Evolutionary conservation across 768 basidiomycete genomes (phyloP).

Genomic region (Guyanaporus albipodus): DNA sequence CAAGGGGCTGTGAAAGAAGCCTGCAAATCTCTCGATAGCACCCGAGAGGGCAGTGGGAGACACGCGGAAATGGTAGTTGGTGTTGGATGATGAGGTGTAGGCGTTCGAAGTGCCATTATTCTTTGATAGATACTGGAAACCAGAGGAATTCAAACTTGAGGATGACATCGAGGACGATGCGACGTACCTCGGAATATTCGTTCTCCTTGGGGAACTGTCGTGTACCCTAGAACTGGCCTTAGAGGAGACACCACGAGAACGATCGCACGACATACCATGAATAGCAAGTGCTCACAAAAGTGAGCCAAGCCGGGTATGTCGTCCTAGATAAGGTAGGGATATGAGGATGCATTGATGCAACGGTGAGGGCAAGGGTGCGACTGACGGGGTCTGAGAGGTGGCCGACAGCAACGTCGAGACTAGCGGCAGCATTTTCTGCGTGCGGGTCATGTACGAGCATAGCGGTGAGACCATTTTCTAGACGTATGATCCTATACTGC

Average conservation of each 20-base stretch:
- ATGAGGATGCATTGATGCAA: background rate
- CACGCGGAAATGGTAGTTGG: slow-evolving; percentile 82
- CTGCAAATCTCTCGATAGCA: slow-evolving; percentile 73
- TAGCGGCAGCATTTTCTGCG: slow-evolving; percentile 93
- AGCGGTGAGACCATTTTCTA: slow-evolving; percentile 89
- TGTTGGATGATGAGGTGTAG: slow-evolving; percentile 87
- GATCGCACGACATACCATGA: slow-evolving; percentile 64
- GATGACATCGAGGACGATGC: background rate
- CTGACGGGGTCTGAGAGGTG: slow-evolving; percentile 90
- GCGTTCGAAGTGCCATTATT: slow-evolving; percentile 91
- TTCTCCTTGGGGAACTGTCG: slow-evolving; percentile 87
- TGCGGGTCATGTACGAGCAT: slow-evolving; percentile 78
- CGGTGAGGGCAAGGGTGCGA: slow-evolving; percentile 1
- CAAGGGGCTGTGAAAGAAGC: slow-evolving; percentile 91
- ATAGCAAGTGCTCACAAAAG: slow-evolving; percentile 94
- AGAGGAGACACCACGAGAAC: background rate
- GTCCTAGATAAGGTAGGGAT: slow-evolving; percentile 38
- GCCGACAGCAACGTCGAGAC: slow-evolving; percentile 91
- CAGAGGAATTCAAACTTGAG: background rate
- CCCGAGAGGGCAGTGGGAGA: slow-evolving; percentile 58
- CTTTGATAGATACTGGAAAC: slow-evolving; percentile 62
- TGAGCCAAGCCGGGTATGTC: slow-evolving; percentile 93
- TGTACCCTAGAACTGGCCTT: slow-evolving; percentile 54
- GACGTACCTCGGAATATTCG: slow-evolving; percentile 79
- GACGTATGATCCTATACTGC: slow-evolving; percentile 72